Percentiles rank a stretch among this genome's conserved stretches.
Conservation (phyloP, 164 flowering plant species). For the Pachysandra terminalis region DNA sequence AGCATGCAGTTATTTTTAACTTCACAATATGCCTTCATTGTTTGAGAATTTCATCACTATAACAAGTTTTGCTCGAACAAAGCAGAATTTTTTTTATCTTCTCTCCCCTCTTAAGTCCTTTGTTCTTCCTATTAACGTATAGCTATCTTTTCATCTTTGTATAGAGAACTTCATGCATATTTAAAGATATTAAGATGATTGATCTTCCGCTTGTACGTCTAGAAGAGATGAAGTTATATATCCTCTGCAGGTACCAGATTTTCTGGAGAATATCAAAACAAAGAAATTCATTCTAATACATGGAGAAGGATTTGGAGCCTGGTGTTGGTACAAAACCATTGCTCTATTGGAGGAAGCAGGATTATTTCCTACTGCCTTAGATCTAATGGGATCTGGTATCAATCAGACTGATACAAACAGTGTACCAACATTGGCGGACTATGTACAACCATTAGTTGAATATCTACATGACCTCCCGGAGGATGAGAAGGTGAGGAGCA, state of each 20-base stretch:
- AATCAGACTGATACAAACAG: constrained; percentile 53
- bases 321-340: constrained; percentile 99
- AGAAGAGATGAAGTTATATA: constrained; percentile 3
- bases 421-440: constrained; percentile 60
- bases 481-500: constrained; percentile 65
- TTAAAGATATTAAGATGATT: not conserved
- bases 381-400: constrained; percentile 90
- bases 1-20: too few relatives aligned
- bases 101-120: too few relatives aligned
- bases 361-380: constrained; percentile 60
- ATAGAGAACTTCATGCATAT: not conserved
- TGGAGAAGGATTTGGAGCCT: constrained; percentile 99
- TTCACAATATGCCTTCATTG: too few relatives aligned
- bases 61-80: not conserved
- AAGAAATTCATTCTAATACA: constrained; percentile 78
- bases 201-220: not conserved
- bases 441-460: constrained; percentile 75
- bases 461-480: constrained; percentile 66
- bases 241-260: constrained; percentile 34
- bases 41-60: not conserved
- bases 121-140: not conserved
- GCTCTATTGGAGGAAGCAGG: constrained; percentile 90
- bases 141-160: too few relatives aligned
- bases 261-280: constrained; percentile 58
- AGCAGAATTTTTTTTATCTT: not conserved